Percentiles rank a stretch among this genome's conserved stretches.
Conservation (phyloP, 2,329 filamentous ascomycete species). For the Pestalotiopsis sp. region DNA sequence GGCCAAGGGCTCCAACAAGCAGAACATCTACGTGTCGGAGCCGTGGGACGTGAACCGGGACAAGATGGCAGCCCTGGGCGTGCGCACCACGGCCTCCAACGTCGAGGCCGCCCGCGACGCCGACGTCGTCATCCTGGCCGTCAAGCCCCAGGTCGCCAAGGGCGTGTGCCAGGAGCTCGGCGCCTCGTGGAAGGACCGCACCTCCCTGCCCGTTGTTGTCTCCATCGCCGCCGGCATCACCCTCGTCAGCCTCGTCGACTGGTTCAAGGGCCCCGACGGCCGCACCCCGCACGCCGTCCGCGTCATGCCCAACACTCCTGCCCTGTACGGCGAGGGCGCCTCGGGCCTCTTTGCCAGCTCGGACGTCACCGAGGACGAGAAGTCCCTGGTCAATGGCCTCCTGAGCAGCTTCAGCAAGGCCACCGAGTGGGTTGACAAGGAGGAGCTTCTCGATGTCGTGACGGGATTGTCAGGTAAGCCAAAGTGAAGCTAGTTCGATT, state of each 20-base stretch:
- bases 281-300: conserved; percentile 48
- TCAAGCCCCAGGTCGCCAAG: conserved; percentile 55
- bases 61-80: conserved; percentile 49
- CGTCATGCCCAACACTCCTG: conserved; percentile 57
- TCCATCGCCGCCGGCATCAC: conserved; percentile 55
- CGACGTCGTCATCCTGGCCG: conserved; percentile 51
- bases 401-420: conserved; percentile 50
- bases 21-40: conserved; percentile 51
- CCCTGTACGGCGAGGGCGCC: conserved; percentile 52
- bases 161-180: conserved; percentile 49
- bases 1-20: conserved; percentile 43
- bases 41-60: conserved; percentile 56
- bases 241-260: conserved; percentile 43
- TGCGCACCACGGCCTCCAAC: conserved; percentile 50
- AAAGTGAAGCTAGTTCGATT: background rate
- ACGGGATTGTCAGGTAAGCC: conserved; percentile 50
- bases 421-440: conserved; percentile 52
- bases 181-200: conserved; percentile 37
- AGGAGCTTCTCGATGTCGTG: conserved; percentile 53
- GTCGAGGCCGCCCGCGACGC: conserved; percentile 45
- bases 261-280: conserved; percentile 42
- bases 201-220: conserved; percentile 45
- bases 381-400: conserved; percentile 43
- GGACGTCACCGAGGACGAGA: conserved; percentile 45
- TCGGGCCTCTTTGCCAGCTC: conserved; percentile 48